Conservation (phyloP, 2,329 filamentous ascomycete genomes). For the Davidsoniella australis region DNA sequence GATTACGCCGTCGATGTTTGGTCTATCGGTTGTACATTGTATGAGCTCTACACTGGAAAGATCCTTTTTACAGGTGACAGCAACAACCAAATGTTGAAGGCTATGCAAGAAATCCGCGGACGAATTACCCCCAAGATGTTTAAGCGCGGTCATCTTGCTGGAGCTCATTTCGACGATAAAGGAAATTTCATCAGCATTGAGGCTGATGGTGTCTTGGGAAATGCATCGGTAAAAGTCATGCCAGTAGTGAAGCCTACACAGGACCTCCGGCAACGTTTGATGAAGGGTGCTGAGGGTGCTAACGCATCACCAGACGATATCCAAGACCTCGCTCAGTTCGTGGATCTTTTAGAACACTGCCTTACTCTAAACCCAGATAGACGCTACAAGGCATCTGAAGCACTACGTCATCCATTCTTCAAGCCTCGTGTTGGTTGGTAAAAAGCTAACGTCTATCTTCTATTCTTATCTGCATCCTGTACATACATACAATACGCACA, state of each 20-base stretch:
- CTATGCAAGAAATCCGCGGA: conserved; percentile 90
- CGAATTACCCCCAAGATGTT: conserved; percentile 82
- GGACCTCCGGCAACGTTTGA: conserved; percentile 66
- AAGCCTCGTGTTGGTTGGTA: too few relatives aligned
- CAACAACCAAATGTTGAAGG: conserved; percentile 96
- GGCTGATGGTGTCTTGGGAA: conserved; percentile 71
- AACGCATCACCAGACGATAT: conserved; percentile 29
- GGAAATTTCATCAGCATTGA: conserved; percentile 75
- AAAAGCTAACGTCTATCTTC: too few relatives aligned
- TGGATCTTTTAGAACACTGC: conserved; percentile 77
- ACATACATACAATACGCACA: too few relatives aligned
- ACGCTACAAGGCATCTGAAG: conserved; percentile 71
- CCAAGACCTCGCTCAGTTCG: conserved; percentile 66
- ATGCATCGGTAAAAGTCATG: conserved; percentile 52
- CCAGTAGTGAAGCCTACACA: conserved; percentile 58
- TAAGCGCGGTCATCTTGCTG: conserved; percentile 60
- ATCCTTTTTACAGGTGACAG: conserved; percentile 88
- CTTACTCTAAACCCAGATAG: conserved; percentile 84
- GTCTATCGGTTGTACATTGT: conserved; percentile 94
- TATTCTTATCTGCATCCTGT: too few relatives aligned
- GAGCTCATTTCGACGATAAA: conserved; percentile 68
- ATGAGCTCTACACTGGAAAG: conserved; percentile 93
- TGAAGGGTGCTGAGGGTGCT: conserved; percentile 52
- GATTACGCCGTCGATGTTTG: conserved; percentile 93
- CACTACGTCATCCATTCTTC: conserved; percentile 80